A percentile compares a stretch with the other conserved stretches of the same genome.
Evolutionary conservation across 257 asterid genomes (phyloP).

Genomic region (Echites panduratus): DNA sequence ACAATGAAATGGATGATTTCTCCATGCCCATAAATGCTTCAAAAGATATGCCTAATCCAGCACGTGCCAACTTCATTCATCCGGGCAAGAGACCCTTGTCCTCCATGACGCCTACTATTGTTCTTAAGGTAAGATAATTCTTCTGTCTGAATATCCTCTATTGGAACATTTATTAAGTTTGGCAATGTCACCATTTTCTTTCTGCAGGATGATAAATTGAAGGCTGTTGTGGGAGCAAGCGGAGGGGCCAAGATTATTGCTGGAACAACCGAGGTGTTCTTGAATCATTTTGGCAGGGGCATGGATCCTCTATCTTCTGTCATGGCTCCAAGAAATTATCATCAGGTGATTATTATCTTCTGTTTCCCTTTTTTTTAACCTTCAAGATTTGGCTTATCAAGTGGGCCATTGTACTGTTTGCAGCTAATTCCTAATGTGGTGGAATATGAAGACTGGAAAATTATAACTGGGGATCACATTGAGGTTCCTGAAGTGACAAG

Average conservation of each 20-base stretch:
- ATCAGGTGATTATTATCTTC: constrained; percentile 33
- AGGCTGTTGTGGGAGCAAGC: constrained; percentile 63
- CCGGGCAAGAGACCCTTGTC: constrained; percentile 74
- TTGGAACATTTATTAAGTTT: too few species aligned
- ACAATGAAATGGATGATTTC: constrained; percentile 82
- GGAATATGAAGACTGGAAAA: constrained; percentile 65
- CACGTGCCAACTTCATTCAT: constrained; percentile 52
- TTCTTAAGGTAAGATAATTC: constrained; percentile 38
- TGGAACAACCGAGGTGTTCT: constrained; percentile 42
- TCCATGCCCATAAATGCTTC: constrained; percentile 36
- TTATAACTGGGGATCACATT: constrained; percentile 48
- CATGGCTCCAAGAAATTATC: constrained; percentile 58
- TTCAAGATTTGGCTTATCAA: neutral
- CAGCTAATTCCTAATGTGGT: constrained; percentile 57
- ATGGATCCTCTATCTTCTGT: constrained; percentile 66
- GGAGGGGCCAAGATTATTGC: constrained; percentile 57
- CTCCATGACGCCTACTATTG: constrained; percentile 64
- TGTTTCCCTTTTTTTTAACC: too few species aligned
- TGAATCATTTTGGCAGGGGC: constrained; percentile 42
- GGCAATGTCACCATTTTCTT: neutral
- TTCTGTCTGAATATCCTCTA: neutral
- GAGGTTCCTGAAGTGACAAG: constrained; percentile 38
- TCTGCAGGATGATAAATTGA: constrained; percentile 33
- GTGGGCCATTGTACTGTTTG: neutral
- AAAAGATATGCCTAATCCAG: constrained; percentile 35